These are phyloP conservation scores for Calvatia gigantea DNA, from an alignment of 768 basidiomycete species.

Conservation along the genomic window DNA sequence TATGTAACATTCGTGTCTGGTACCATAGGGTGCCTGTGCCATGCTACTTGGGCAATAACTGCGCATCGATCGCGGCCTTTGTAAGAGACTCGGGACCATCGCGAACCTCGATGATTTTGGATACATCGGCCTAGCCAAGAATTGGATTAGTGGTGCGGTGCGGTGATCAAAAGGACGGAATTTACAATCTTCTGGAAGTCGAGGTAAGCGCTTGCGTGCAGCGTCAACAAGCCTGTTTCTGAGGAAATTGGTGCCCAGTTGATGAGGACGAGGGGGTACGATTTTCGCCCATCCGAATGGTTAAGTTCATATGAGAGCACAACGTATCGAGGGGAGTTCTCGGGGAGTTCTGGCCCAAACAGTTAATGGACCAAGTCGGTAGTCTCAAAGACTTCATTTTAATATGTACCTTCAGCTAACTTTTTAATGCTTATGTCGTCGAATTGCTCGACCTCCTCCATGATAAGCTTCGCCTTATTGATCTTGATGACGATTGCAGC, in stretches of 20 bases:
- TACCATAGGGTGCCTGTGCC: neutral
- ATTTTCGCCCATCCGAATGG: constrained; percentile 79
- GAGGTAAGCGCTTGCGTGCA: constrained; percentile 80
- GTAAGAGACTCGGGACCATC: constrained; percentile 84
- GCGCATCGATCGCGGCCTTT: constrained; percentile 63
- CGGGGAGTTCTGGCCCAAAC: constrained; percentile 69
- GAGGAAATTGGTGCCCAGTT: constrained; percentile 84
- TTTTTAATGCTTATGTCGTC: constrained; percentile 77
- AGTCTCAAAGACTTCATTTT: too few relatives aligned
- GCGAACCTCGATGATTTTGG: constrained; percentile 75
- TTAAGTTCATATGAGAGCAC: constrained; percentile 79
- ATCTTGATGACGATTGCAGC: constrained; percentile 89
- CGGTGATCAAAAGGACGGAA: constrained; percentile 8
- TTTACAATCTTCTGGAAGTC: constrained; percentile 78
- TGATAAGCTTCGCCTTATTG: constrained; percentile 73
- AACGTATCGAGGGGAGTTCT: constrained; percentile 83
- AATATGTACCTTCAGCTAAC: constrained; percentile 84
- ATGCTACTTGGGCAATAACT: constrained; percentile 30
- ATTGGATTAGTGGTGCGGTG: neutral
- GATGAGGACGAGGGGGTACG: constrained; percentile 80
- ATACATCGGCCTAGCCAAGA: constrained; percentile 59
- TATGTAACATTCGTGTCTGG: neutral
- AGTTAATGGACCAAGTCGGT: neutral
- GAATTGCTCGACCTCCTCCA: constrained; percentile 83
- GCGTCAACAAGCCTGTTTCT: constrained; percentile 71